phyloP scores from a whole-genome alignment of 2,329 filamentous ascomycete species.

The Paraconiothyrium brasiliense region DNA sequence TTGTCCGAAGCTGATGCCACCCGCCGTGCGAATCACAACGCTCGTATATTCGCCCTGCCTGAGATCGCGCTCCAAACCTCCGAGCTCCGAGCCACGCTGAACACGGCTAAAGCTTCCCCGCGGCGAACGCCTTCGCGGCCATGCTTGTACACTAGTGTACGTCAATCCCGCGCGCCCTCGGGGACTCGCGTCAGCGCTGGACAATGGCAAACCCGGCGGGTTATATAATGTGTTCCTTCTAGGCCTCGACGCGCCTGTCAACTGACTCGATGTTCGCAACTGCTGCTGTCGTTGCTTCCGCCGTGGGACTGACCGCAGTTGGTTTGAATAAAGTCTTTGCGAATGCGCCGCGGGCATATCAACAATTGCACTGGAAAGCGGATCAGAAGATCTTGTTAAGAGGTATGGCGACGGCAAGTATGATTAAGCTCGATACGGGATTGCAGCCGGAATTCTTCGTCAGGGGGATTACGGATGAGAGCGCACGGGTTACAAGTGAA shows the following conservation, averaged over 20 bases:
- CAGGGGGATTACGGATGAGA: slow-evolving; percentile 61
- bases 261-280: slow-evolving; percentile 18
- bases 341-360: slow-evolving; percentile 2
- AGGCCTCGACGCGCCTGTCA: neutral
- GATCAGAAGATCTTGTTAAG: slow-evolving; percentile 14
- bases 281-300: slow-evolving; percentile 13
- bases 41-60: slow-evolving; percentile 5
- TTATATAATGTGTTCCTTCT: slow-evolving; percentile 12
- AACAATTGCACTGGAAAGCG: slow-evolving; percentile 14
- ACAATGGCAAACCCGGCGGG: neutral
- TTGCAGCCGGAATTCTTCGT: slow-evolving; percentile 59
- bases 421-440: slow-evolving; percentile 53
- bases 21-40: neutral
- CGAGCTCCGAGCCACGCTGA: slow-evolving; percentile 13
- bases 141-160: neutral
- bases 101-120: slow-evolving; percentile 14
- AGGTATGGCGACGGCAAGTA: slow-evolving; percentile 45
- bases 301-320: slow-evolving; percentile 8
- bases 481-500: slow-evolving; percentile 70
- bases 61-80: slow-evolving; percentile 12
- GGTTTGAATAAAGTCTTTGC: slow-evolving; percentile 9
- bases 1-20: neutral
- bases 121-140: neutral
- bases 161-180: neutral
- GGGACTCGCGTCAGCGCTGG: neutral